These are phyloP conservation scores for Phytophthora crassamura DNA, from an alignment of 352 stramenopile species.

Conservation along the genomic window DNA sequence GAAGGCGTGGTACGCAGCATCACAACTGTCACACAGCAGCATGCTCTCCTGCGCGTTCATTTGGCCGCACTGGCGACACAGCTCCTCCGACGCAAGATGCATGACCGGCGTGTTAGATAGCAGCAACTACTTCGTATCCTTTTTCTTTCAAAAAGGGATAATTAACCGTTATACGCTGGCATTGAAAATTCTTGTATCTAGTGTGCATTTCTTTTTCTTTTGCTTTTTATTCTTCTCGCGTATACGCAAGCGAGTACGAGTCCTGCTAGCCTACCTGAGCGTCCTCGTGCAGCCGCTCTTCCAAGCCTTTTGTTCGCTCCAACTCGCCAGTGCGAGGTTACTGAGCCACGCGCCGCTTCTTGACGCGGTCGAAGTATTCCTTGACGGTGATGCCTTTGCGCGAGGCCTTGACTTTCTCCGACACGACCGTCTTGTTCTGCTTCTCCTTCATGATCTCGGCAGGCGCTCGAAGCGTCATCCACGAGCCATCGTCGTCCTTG, in stretches of 20 bases:
- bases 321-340: conserved; percentile 23
- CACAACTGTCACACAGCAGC: conserved; percentile 86
- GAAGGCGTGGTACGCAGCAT: conserved; percentile 85
- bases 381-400: conserved; percentile 86
- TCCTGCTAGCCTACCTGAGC: conserved; percentile 21
- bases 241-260: conserved; percentile 8
- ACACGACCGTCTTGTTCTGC: conserved; percentile 67
- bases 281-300: conserved; percentile 4
- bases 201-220: too few relatives aligned
- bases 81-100: conserved; percentile 70
- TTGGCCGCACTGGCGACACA: conserved; percentile 69
- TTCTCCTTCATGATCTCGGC: conserved; percentile 85
- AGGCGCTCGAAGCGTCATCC: conserved; percentile 81
- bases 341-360: conserved; percentile 69
- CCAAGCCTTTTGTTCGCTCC: neutral
- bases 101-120: conserved; percentile 54
- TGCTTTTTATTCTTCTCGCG: neutral
- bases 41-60: conserved; percentile 77
- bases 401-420: conserved; percentile 69
- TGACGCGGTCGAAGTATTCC: conserved; percentile 89
- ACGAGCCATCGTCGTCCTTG: conserved; percentile 84
- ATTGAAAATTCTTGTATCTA: too few relatives aligned
- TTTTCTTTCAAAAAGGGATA: too few relatives aligned
- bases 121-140: too few relatives aligned
- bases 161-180: too few relatives aligned